Conservation (phyloP, 441 rosid genomes). For the Aleurites moluccanus region DNA sequence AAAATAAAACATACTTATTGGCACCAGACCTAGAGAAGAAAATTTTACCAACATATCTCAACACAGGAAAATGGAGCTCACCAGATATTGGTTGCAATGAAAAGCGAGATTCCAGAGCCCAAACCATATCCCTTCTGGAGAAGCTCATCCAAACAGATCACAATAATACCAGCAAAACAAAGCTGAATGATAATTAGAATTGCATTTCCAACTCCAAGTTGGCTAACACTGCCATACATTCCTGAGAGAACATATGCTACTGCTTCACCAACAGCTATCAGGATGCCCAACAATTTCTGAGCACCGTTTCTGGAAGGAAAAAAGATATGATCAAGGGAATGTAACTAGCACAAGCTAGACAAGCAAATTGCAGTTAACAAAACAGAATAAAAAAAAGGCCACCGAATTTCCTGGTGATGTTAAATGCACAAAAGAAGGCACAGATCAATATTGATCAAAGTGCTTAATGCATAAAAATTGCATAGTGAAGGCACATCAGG, state of each 20-base stretch:
- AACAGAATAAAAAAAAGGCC: neutral
- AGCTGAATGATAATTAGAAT: conserved; percentile 85
- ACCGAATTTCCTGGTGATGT: neutral
- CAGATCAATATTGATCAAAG: neutral
- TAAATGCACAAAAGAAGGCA: neutral
- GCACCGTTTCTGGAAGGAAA: conserved; percentile 60
- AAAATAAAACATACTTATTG: neutral
- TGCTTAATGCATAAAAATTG: conserved; percentile 1
- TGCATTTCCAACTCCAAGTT: conserved; percentile 93
- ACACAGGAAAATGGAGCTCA: conserved; percentile 8
- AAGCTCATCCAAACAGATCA: conserved; percentile 85
- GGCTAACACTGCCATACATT: conserved; percentile 84
- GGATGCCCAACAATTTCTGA: conserved; percentile 74
- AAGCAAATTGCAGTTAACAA: neutral
- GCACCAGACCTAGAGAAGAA: neutral
- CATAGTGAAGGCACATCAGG: neutral
- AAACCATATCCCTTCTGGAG: conserved; percentile 90
- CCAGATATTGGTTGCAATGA: conserved; percentile 96
- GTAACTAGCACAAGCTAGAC: neutral
- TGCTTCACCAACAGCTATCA: conserved; percentile 89
- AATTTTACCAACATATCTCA: neutral
- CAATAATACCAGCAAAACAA: conserved; percentile 89
- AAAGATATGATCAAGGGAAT: neutral
- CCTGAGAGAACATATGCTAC: conserved; percentile 93
- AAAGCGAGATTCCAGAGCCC: conserved; percentile 92